Conservation (phyloP, 805 yeast genomes). For the Schwanniomyces polymorphus region DNA sequence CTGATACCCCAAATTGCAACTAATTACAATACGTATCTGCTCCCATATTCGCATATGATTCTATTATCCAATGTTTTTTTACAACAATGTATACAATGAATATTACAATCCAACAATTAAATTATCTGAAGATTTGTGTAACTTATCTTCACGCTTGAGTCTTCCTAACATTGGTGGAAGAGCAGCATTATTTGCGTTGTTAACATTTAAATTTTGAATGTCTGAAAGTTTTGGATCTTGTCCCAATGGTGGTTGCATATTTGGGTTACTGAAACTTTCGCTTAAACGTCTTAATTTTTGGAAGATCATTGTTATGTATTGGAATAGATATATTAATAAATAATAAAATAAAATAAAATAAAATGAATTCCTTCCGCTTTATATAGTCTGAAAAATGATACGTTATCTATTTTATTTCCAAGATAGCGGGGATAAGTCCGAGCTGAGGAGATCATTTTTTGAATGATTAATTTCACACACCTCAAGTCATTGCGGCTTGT, state of each 20-base stretch:
- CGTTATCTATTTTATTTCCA: no score
- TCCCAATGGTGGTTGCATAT: background rate
- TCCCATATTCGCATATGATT: no score
- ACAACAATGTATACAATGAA: no score
- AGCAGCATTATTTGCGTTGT: background rate
- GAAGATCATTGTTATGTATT: background rate
- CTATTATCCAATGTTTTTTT: no score
- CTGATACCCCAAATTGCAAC: no score
- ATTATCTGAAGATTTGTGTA: constrained; percentile 25
- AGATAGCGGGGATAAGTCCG: background rate
- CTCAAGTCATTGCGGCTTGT: background rate
- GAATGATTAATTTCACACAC: background rate
- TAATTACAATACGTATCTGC: no score
- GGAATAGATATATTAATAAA: background rate
- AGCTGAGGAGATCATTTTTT: background rate
- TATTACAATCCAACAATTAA: constrained; percentile 20
- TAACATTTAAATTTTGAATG: background rate
- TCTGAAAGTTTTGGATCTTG: background rate
- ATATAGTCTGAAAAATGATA: no score
- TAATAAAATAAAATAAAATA: background rate
- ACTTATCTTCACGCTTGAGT: constrained; percentile 18
- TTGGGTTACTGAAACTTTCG: background rate
- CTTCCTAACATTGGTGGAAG: constrained; percentile 4
- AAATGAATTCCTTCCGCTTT: no score
- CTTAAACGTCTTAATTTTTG: background rate